phyloP scores from a whole-genome alignment of 306 rosid species.

The Begonia loranthoides region DNA sequence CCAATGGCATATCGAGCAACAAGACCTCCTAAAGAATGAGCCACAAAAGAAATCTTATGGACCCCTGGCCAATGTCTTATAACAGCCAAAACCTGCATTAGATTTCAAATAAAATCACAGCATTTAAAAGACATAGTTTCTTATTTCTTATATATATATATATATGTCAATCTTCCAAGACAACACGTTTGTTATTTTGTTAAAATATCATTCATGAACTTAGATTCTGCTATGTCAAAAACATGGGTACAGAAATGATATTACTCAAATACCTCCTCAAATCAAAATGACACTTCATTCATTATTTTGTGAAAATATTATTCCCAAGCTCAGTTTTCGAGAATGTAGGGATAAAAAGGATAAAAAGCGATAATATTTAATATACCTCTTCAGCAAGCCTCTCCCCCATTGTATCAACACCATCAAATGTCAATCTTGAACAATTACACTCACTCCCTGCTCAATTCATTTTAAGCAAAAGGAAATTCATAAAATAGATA shows the following conservation, averaged over 20 bases:
- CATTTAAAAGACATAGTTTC: no score
- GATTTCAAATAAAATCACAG: neutral
- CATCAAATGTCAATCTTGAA: slow-evolving; percentile 76
- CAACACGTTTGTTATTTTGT: no score
- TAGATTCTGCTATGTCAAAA: neutral
- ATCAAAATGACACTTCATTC: no score
- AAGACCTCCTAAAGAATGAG: slow-evolving; percentile 94
- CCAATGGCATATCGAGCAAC: slow-evolving; percentile 91
- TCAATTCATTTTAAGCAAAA: slow-evolving; percentile 18
- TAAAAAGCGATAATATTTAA: no score
- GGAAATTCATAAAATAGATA: neutral
- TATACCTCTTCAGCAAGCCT: slow-evolving; percentile 90
- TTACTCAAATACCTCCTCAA: no score
- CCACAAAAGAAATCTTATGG: slow-evolving; percentile 83
- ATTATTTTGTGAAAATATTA: no score
- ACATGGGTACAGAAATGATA: no score
- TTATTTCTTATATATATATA: no score
- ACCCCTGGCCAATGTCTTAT: slow-evolving; percentile 46
- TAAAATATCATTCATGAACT: no score
- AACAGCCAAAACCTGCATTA: slow-evolving; percentile 54
- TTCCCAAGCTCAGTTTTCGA: no score
- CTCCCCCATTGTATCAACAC: slow-evolving; percentile 89
- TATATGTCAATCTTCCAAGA: no score
- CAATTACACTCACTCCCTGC: slow-evolving; percentile 91
- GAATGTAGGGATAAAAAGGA: neutral